These are phyloP conservation scores for Aureobasidium sp. DNA, from an alignment of 2,329 filamentous ascomycete genomes.

Conservation along the genomic window DNA sequence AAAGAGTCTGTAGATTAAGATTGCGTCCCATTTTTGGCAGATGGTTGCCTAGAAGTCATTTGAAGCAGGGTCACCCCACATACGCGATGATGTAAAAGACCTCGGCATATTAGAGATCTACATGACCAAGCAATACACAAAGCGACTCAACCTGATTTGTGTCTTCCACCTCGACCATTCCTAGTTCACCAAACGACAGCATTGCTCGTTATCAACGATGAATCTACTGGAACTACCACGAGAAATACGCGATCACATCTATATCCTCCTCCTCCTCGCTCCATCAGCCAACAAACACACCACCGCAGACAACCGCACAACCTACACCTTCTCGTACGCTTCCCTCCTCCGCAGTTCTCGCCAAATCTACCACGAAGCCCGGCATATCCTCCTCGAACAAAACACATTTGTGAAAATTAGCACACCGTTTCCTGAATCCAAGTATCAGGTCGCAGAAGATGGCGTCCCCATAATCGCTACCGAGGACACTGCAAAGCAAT, in stretches of 20 bases:
- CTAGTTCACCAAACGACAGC: no score
- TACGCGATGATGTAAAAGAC: no score
- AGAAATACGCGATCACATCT: conserved; percentile 27
- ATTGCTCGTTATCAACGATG: neutral
- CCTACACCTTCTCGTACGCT: conserved; percentile 32
- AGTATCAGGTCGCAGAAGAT: conserved; percentile 39
- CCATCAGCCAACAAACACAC: conserved; percentile 22
- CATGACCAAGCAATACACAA: no score
- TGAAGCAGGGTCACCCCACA: no score
- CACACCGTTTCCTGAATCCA: conserved; percentile 40
- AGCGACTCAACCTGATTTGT: no score
- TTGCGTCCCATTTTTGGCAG: no score
- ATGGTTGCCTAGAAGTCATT: no score
- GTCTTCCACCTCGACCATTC: no score
- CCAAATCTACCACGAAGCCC: conserved; percentile 39
- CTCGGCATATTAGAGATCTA: no score
- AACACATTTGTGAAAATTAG: conserved; percentile 40
- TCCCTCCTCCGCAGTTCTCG: conserved; percentile 34
- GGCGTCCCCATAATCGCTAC: conserved; percentile 43
- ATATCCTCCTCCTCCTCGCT: conserved; percentile 22
- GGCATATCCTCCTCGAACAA: conserved; percentile 38
- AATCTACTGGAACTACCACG: neutral
- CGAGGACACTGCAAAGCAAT: conserved; percentile 26
- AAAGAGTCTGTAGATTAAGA: no score
- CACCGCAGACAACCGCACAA: conserved; percentile 16